These are phyloP conservation scores for Mycena albidolilacea DNA, from an alignment of 768 basidiomycete genomes.

Conservation along the genomic window DNA sequence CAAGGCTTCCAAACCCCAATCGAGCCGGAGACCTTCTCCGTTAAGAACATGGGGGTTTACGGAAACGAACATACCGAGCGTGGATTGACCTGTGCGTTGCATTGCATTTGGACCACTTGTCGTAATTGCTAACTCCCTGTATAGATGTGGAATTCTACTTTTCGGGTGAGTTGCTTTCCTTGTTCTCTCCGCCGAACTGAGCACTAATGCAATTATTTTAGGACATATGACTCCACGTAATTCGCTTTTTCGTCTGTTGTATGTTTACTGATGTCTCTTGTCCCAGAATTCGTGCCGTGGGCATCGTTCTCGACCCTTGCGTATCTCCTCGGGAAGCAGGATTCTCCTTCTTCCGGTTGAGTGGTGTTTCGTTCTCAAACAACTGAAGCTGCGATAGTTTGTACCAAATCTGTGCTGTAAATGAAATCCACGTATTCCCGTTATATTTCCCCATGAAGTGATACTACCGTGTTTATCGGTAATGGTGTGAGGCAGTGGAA, in stretches of 20 bases:
- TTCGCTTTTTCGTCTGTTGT: constrained; percentile 35
- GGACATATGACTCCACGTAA: constrained; percentile 74
- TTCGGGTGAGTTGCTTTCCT: constrained; percentile 21
- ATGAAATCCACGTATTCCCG: background rate
- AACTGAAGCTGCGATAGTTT: background rate
- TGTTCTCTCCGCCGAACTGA: background rate
- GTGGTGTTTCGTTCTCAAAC: background rate
- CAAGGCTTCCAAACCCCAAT: constrained; percentile 82
- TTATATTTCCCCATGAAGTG: constrained; percentile 5
- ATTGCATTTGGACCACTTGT: constrained; percentile 35
- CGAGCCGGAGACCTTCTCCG: constrained; percentile 69
- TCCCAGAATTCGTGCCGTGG: constrained; percentile 65
- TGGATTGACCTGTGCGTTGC: constrained; percentile 72
- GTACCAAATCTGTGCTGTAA: background rate
- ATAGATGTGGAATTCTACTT: constrained; percentile 69
- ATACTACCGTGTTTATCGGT: constrained; percentile 3
- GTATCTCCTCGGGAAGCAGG: constrained; percentile 62
- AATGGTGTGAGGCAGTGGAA: background rate
- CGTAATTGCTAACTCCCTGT: constrained; percentile 12
- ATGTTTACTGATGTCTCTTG: constrained; percentile 22
- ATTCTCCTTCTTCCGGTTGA: constrained; percentile 56
- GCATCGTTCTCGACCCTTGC: constrained; percentile 59
- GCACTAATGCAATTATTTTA: constrained; percentile 45
- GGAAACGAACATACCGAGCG: constrained; percentile 76
- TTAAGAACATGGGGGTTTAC: constrained; percentile 74